Evolutionary conservation across 1,139 yeast genomes (phyloP).

Genomic region (Yamadazyma oceani): DNA sequence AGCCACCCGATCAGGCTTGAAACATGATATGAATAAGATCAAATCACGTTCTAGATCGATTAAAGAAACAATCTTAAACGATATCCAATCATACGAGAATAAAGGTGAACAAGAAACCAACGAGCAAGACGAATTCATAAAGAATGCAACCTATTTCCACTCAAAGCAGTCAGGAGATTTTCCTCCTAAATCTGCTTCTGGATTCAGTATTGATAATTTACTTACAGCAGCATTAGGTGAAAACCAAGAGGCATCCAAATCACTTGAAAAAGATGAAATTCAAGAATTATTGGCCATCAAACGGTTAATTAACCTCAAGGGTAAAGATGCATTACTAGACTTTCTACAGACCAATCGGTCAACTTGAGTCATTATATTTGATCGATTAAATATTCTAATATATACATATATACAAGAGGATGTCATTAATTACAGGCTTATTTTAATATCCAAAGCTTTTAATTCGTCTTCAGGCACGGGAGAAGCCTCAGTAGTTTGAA

Average conservation of each 20-base stretch:
- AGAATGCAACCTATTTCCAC: constrained; percentile 23
- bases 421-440: constrained; percentile 2
- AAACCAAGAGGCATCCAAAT: background rate
- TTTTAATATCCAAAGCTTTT: constrained; percentile 11
- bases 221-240: constrained; percentile 23
- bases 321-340: constrained; percentile 61
- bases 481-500: constrained; percentile 31
- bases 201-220: constrained; percentile 29
- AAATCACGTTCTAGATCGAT: constrained; percentile 6
- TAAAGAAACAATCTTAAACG: constrained; percentile 27
- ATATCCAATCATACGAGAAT: constrained; percentile 25
- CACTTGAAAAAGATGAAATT: constrained; percentile 33
- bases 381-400: constrained; percentile 10
- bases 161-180: constrained; percentile 6
- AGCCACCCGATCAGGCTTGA: background rate
- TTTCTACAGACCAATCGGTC: constrained; percentile 39
- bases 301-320: constrained; percentile 63
- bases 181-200: too few relatives aligned
- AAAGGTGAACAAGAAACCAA: constrained; percentile 20
- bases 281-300: constrained; percentile 58
- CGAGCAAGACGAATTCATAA: constrained; percentile 24
- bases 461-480: constrained; percentile 26
- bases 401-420: background rate
- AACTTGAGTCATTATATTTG: background rate
- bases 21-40: constrained; percentile 4